Evolutionary conservation across 768 basidiomycete genomes (phyloP).

Genomic region (Boletus speciosus): DNA sequence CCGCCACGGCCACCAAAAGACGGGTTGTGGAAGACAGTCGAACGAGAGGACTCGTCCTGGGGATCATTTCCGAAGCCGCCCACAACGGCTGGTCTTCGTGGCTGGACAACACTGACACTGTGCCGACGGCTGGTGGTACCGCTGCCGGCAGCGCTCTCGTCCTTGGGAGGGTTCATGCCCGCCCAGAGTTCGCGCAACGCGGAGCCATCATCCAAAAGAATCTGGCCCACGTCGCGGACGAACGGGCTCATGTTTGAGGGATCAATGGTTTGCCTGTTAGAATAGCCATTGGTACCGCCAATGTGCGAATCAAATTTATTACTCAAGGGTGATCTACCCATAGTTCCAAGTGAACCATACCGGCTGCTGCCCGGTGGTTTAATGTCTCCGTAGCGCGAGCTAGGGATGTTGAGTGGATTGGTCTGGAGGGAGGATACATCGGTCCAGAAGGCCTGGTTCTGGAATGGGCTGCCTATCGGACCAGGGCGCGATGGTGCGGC

Average conservation of each 20-base stretch:
- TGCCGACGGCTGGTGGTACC: slow-evolving; percentile 82
- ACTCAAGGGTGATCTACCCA: slow-evolving; percentile 54
- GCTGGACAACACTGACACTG: slow-evolving; percentile 81
- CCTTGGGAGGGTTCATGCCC: slow-evolving; percentile 59
- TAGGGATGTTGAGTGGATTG: slow-evolving; percentile 56
- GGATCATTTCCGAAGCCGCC: slow-evolving; percentile 53
- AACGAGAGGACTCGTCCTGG: slow-evolving; percentile 37
- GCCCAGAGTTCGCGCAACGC: slow-evolving; percentile 75
- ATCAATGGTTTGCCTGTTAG: slow-evolving; percentile 44
- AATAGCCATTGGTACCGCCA: slow-evolving; percentile 46
- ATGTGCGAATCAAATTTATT: slow-evolving; percentile 47
- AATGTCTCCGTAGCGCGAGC: slow-evolving; percentile 54
- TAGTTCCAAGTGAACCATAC: slow-evolving; percentile 58
- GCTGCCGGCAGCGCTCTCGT: slow-evolving; percentile 65
- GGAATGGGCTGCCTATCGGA: slow-evolving; percentile 48
- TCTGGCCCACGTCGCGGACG: slow-evolving; percentile 77
- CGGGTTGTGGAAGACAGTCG: slow-evolving; percentile 33
- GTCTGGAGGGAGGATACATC: slow-evolving; percentile 47
- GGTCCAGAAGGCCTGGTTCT: slow-evolving; percentile 49
- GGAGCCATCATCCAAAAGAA: slow-evolving; percentile 69
- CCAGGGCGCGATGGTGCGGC: slow-evolving; percentile 55
- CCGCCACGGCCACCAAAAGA: slow-evolving; percentile 50
- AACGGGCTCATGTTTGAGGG: slow-evolving; percentile 83
- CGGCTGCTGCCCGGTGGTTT: slow-evolving; percentile 61
- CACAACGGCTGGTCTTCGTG: slow-evolving; percentile 59